Conservation (phyloP, 177 flowering plant genomes). For the Vitis hybrid region DNA sequence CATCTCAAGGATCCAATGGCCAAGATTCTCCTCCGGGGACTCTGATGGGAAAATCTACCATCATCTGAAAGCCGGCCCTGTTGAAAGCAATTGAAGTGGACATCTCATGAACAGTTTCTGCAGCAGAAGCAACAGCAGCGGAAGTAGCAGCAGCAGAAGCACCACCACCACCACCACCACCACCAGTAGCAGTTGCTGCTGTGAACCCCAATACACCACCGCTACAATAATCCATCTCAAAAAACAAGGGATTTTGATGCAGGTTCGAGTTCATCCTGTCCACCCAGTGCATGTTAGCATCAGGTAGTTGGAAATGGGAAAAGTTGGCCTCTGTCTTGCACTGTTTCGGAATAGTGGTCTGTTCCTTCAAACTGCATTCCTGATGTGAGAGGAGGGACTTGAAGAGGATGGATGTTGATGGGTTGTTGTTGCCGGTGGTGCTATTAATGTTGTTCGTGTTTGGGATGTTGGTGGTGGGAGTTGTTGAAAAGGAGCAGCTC, state of each 20-base stretch:
- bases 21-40: conserved; percentile 32
- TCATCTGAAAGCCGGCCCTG: conserved; percentile 32
- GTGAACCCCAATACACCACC: conserved; percentile 8
- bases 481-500: conserved; percentile 13
- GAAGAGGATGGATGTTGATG: conserved; percentile 31
- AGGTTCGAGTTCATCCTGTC: conserved; percentile 24
- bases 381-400: conserved; percentile 45
- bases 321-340: conserved; percentile 39
- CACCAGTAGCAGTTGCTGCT: background rate
- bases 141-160: background rate
- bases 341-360: conserved; percentile 29
- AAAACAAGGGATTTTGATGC: conserved; percentile 26
- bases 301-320: conserved; percentile 30
- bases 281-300: conserved; percentile 14
- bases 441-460: background rate
- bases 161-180: too few relatives aligned
- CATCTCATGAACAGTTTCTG: conserved; percentile 24
- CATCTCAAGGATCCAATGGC: conserved; percentile 24
- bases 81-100: conserved; percentile 37
- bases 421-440: conserved; percentile 1
- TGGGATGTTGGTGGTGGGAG: background rate
- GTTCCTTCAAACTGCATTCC: conserved; percentile 20
- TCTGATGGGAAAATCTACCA: conserved; percentile 28
- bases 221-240: conserved; percentile 24
- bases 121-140: background rate